Evolutionary conservation across 345 rosid species (phyloP).

Genomic region (Sisymbrium altissimum): DNA sequence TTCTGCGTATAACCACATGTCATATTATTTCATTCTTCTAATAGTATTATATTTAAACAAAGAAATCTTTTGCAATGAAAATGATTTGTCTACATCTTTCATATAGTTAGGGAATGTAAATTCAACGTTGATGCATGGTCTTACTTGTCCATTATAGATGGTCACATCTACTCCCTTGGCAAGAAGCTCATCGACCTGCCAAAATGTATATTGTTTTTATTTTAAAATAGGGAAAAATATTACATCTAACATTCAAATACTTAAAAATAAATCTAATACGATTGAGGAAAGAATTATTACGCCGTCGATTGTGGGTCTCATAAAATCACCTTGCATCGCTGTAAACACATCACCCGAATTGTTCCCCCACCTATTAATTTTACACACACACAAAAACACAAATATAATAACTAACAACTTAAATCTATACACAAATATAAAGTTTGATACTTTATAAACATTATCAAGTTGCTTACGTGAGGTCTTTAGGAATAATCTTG

Average conservation of each 20-base stretch:
- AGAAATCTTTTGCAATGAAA: not conserved
- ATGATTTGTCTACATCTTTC: not conserved
- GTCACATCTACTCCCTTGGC: conserved; percentile 73
- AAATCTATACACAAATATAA: not conserved
- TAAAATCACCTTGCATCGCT: conserved; percentile 58
- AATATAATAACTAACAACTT: not conserved
- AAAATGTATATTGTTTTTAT: not conserved
- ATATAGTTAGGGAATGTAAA: not conserved
- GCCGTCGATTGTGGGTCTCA: conserved; percentile 73
- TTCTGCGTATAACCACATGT: conserved; percentile 38
- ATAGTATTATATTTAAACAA: not conserved
- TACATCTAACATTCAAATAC: not conserved
- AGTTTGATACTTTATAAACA: too few relatives aligned
- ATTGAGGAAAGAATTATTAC: conserved; percentile 32
- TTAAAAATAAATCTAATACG: not conserved
- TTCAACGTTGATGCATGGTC: conserved; percentile 2
- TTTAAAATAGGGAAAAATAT: not conserved
- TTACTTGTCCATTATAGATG: conserved; percentile 86
- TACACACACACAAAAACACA: not conserved
- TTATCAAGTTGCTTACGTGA: conserved; percentile 48
- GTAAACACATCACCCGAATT: conserved; percentile 53
- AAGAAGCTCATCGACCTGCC: conserved; percentile 75
- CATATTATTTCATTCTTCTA: conserved; percentile 7
- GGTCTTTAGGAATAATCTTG: conserved; percentile 64
- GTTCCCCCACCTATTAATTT: conserved; percentile 70